Conservation (phyloP, 768 basidiomycete genomes). For the Melanogaster broomeanus region DNA sequence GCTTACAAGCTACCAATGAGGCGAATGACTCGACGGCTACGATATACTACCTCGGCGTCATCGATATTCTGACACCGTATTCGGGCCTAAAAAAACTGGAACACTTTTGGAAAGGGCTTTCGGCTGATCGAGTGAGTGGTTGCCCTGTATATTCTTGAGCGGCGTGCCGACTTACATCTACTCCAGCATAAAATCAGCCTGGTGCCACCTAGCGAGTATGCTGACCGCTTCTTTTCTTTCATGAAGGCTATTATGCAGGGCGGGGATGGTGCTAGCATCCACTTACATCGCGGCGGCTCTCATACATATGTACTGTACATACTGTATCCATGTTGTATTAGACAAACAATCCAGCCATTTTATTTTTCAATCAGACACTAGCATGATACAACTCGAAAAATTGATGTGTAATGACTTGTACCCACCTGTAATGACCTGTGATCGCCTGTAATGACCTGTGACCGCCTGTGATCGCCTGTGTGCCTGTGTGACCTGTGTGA, state of each 20-base stretch:
- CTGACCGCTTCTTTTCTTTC: slow-evolving; percentile 83
- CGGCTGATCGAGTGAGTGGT: slow-evolving; percentile 77
- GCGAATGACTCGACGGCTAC: slow-evolving; percentile 68
- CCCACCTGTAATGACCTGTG: no score
- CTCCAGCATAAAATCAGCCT: slow-evolving; percentile 91
- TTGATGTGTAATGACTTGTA: no score
- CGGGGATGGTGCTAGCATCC: slow-evolving; percentile 67
- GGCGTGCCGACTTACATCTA: slow-evolving; percentile 12
- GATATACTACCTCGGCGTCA: slow-evolving; percentile 94
- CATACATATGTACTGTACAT: no score
- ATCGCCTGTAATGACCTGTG: no score
- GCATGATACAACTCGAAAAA: no score
- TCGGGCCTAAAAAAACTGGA: slow-evolving; percentile 77
- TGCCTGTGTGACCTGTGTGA: no score
- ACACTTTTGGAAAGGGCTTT: slow-evolving; percentile 90
- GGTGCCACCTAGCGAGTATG: slow-evolving; percentile 85
- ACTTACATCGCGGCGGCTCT: no score
- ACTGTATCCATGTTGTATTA: no score
- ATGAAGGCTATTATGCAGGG: slow-evolving; percentile 88
- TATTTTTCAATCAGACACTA: no score
- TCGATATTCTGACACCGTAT: slow-evolving; percentile 96
- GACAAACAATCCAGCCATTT: no score
- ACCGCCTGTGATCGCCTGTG: no score
- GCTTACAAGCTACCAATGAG: slow-evolving; percentile 88
- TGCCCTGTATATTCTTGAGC: not conserved